Evolutionary conservation across 1,284 basidiomycete genomes (phyloP), one percentile per base, ranked within the genome.

Genomic region (Athelia sp.): DNA sequence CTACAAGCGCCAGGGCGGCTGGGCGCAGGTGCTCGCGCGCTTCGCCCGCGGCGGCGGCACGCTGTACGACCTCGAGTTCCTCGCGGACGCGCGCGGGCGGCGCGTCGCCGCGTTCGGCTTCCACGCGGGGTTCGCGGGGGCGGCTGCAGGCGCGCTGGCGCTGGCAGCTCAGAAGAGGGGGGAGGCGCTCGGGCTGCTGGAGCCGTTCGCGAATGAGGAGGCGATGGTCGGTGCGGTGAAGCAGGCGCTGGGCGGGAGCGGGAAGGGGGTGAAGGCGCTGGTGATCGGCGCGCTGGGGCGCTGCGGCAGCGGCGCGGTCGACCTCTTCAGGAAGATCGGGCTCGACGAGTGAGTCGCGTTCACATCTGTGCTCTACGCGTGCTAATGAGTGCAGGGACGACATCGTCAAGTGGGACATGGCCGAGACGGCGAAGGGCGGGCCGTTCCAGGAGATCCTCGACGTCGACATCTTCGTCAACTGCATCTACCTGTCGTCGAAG

Each of bases 41-140:
- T 99, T 99, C 78, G 76, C 84, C 66, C 77, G 80, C 52, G 97
- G 96, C 22, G 78, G 82, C 31, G 96, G 96, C 21, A 89, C 84
- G 32, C 76, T 99, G 43, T 98, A 99, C 73, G 97, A 99, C 69
- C 77, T 99, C 54, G 97, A 99, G 72, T 99, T 99, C 74, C 75
- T 99, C 53, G 90, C 85, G 58, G 95, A 99, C 65, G 82, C 76
- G 15, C 76, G 66, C 40, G 92, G 93, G 21, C 79, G 93, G 31
- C 87, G 97, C 32, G 96, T 99, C 22, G 97, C 97, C n/a, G 97
- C 97, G 1, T 99, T 99, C 62, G 97, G 97, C 6, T 99, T 90
- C 78, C 91, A 99, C 69, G 97, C 97, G 13, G 97, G 97, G 2
- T 99, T 98, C 59, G 95, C 96, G 6, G 97, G 97, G 22, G 94